Evolutionary conservation across 257 asterid species (phyloP), one percentile per base, ranked within the genome.

Genomic region (Thymus mandschuricus): DNA sequence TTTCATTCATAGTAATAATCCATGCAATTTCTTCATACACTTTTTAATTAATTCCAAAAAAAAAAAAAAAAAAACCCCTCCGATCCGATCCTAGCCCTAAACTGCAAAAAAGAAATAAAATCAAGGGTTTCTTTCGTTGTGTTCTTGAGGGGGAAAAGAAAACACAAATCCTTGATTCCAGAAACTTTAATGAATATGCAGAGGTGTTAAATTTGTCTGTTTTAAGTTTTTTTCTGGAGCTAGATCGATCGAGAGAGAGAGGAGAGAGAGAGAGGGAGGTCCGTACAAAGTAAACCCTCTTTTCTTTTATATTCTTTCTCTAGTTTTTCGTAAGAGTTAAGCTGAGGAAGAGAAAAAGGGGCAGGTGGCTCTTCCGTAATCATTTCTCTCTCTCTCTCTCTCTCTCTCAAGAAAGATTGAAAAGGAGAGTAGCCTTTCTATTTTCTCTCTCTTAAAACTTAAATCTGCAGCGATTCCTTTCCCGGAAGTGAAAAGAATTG

Each of bases 281-380:
- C 78, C 69, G 79, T 75, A 74, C 67, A 69, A 50, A 56, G 44
- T 21, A 3, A n/a, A 21, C 21, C 21, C 21, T 21, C 4, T 48
- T 63, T 48, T 49, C 66, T 40, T 60, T 62, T 57, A 64, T 68
- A 12, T 56, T 78, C 78, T 29, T 27, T 29, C 61, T 61, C 68
- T 78, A 10, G 56, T 61, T 73, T 78, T 74, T 44, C 82, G 70
- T 64, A 69, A 73, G 67, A n/a, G 46, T 45, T 61, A 78, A 79
- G 83, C 45, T 56, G 70, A 64, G 66, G 78, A 69, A 35, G 33
- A 63, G 50, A 63, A 74, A 74, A 33, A 70, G 73, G 51, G 78
- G 77, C 79, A 66, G 75, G 78, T 77, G 77, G 75, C 81, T 58
- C 52, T 50, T 55, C 43, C 49, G 21, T 12, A 44, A 60, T 66